Conservation (phyloP, 2,329 filamentous ascomycete species). For the Dactylellina drechsleri region DNA sequence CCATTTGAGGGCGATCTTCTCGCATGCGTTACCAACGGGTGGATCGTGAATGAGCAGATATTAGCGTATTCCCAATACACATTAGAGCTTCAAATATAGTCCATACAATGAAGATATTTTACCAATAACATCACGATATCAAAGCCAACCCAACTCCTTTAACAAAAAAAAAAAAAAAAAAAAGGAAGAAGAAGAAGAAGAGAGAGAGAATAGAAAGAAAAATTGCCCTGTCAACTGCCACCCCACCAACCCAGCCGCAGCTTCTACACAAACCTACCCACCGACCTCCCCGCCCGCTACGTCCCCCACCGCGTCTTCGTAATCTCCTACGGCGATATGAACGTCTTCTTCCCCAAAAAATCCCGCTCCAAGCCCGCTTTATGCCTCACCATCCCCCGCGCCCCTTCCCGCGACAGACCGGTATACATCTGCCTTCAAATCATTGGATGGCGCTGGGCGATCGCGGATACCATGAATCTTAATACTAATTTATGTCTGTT, state of each 20-base stretch:
- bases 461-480: constrained; percentile 10
- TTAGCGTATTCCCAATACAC: neutral
- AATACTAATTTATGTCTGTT: neutral
- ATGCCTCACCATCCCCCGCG: neutral
- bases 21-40: too few relatives aligned
- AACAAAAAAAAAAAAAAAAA: neutral
- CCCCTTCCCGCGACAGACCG: neutral
- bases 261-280: constrained; percentile 3
- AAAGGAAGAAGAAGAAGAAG: neutral
- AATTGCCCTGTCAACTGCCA: constrained; percentile 33
- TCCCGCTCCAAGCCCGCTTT: neutral
- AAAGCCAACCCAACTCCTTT: neutral
- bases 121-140: too few relatives aligned
- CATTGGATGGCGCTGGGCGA: constrained; percentile 29
- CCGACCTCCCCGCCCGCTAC: constrained; percentile 23
- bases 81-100: too few relatives aligned
- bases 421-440: constrained; percentile 2
- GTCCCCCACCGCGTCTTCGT: constrained; percentile 32
- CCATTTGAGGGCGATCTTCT: too few relatives aligned
- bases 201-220: neutral
- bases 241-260: constrained; percentile 1
- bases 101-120: too few relatives aligned
- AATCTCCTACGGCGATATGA: constrained; percentile 1
- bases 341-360: constrained; percentile 25
- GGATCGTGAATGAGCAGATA: neutral